These are phyloP conservation scores for Syzygium malaccense DNA, from an alignment of 441 rosid species.

Conservation along the genomic window DNA sequence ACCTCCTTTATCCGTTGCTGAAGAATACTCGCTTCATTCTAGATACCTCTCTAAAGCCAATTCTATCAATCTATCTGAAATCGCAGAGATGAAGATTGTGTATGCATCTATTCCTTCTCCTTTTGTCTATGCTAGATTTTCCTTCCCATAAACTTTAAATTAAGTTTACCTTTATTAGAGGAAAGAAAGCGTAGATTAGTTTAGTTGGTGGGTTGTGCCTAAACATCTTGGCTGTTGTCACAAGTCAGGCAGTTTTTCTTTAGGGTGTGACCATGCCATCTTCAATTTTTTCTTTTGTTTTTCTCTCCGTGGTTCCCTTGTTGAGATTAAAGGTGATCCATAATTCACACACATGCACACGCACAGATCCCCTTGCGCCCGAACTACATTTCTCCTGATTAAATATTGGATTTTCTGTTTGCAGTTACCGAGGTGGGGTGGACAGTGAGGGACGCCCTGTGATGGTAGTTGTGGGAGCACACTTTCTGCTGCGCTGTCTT, in stretches of 20 bases:
- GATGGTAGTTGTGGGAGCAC: constrained; percentile 98
- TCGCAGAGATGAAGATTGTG: constrained; percentile 99
- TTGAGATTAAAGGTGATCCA: background rate
- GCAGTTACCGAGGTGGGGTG: constrained; percentile 96
- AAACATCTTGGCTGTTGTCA: background rate
- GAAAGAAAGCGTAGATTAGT: background rate
- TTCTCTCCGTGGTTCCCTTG: background rate
- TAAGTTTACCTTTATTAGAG: background rate
- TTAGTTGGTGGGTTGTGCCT: background rate
- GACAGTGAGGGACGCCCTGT: constrained; percentile 97
- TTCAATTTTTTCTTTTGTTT: background rate
- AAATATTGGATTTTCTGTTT: constrained; percentile 5
- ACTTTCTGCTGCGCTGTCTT: constrained; percentile 90
- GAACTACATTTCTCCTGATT: background rate
- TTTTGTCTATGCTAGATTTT: background rate
- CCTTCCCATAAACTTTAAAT: background rate
- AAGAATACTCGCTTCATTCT: constrained; percentile 96
- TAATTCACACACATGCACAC: background rate
- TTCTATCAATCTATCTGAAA: constrained; percentile 91
- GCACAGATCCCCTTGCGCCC: background rate
- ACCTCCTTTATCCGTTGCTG: constrained; percentile 83
- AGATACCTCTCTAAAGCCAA: constrained; percentile 95
- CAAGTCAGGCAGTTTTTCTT: background rate
- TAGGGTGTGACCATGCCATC: background rate
- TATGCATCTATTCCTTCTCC: constrained; percentile 28